Conservation (phyloP, 139 green algal genomes). For the Chlorella sp. region DNA sequence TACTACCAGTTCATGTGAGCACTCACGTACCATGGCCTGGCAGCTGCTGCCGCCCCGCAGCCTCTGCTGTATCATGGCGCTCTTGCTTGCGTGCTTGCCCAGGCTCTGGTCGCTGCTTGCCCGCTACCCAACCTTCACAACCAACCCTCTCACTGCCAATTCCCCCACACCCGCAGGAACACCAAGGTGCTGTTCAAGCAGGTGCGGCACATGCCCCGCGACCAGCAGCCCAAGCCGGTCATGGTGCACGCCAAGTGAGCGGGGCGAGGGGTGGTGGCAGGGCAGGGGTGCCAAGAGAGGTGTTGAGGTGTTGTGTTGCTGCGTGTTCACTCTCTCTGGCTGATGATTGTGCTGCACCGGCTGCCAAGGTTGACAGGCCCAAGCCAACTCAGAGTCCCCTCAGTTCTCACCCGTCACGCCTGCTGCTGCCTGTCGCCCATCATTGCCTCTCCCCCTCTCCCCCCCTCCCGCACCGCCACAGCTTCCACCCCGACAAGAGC, state of each 20-base stretch:
- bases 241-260: conserved; percentile 75
- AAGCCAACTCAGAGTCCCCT: not conserved
- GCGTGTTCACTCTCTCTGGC: too few relatives aligned
- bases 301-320: too few relatives aligned
- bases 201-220: conserved; percentile 62
- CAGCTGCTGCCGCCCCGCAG: too few relatives aligned
- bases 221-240: conserved; percentile 56
- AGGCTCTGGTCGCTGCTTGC: too few relatives aligned
- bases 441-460: not conserved
- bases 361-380: too few relatives aligned
- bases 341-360: too few relatives aligned
- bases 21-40: too few relatives aligned
- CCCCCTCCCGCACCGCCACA: not conserved
- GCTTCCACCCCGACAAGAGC: conserved; percentile 78
- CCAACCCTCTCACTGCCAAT: not conserved
- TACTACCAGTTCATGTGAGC: conserved; percentile 20
- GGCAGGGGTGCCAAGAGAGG: too few relatives aligned
- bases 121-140: too few relatives aligned
- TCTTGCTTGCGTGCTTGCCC: too few relatives aligned
- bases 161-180: not conserved
- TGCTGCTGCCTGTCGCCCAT: too few relatives aligned
- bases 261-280: conserved; percentile 41
- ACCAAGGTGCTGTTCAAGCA: conserved; percentile 48
- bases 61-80: too few relatives aligned
- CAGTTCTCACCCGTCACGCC: not conserved